Conservation (phyloP, 495 filamentous ascomycete species). For the Lophiotrema nucula region DNA sequence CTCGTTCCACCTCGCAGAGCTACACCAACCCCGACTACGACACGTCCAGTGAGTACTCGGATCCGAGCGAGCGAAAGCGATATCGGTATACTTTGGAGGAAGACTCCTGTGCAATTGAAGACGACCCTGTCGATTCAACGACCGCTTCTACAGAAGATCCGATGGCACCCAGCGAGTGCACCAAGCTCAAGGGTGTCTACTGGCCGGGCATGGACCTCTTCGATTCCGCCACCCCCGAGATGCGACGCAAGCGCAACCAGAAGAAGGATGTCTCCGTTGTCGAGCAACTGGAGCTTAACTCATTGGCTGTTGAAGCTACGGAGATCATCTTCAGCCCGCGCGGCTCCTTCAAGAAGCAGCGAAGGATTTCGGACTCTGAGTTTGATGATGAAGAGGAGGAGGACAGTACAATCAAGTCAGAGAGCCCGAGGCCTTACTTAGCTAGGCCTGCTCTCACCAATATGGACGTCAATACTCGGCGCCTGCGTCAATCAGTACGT, state of each 20-base stretch:
- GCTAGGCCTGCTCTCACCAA: conserved; percentile 28
- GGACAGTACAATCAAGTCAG: conserved; percentile 30
- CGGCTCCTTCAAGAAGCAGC: conserved; percentile 55
- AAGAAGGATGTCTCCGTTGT: conserved; percentile 74
- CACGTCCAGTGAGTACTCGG: conserved; percentile 29
- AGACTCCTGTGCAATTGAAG: conserved; percentile 25
- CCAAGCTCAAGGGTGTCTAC: conserved; percentile 68
- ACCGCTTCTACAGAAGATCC: conserved; percentile 21
- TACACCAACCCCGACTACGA: conserved; percentile 34
- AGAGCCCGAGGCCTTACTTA: conserved; percentile 22
- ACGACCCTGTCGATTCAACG: conserved; percentile 29
- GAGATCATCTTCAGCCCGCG: conserved; percentile 65
- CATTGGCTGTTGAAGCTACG: conserved; percentile 62
- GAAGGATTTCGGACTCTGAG: conserved; percentile 53
- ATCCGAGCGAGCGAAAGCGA: conserved; percentile 20
- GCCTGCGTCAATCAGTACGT: conserved; percentile 7
- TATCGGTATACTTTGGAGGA: conserved; percentile 18
- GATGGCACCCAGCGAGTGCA: conserved; percentile 38
- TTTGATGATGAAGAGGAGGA: conserved; percentile 38
- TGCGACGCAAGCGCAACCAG: conserved; percentile 81
- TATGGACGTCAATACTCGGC: conserved; percentile 31
- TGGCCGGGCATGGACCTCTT: conserved; percentile 89
- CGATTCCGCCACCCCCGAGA: conserved; percentile 75
- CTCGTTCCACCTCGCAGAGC: conserved; percentile 25
- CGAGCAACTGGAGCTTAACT: conserved; percentile 67